A percentile compares a stretch with the other conserved stretches of the same genome.
Evolutionary conservation across 176 grass and related monocot genomes (phyloP).

Genomic region (Themeda triandra): DNA sequence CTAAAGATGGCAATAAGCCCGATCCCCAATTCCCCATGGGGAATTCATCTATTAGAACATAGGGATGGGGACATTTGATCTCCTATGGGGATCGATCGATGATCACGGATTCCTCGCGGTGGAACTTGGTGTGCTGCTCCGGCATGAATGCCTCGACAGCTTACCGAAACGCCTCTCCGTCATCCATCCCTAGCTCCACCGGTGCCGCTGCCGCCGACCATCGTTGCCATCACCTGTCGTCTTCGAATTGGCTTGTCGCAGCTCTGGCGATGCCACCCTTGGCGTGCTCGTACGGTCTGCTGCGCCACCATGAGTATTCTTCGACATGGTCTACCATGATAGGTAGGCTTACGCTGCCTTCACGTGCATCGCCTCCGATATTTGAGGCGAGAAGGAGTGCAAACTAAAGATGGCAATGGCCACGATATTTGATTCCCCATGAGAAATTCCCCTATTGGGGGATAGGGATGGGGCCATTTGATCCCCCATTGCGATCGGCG

Average conservation of each 20-base stretch:
- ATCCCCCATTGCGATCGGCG: too few relatives aligned
- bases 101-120: constrained; percentile 55
- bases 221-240: background rate
- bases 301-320: background rate
- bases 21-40: too few relatives aligned
- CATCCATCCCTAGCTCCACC: constrained; percentile 29
- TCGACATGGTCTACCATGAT: constrained; percentile 17
- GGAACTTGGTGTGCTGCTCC: constrained; percentile 60
- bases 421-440: too few relatives aligned
- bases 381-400: too few relatives aligned
- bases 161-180: constrained; percentile 48
- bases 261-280: constrained; percentile 20
- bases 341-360: constrained; percentile 25
- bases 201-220: background rate
- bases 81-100: too few relatives aligned
- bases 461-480: too few relatives aligned
- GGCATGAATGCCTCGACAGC: constrained; percentile 66
- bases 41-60: too few relatives aligned
- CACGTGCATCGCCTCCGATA: constrained; percentile 36
- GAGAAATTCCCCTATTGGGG: too few relatives aligned
- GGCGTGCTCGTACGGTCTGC: background rate
- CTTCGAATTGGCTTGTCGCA: constrained; percentile 47
- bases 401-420: too few relatives aligned
- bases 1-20: too few relatives aligned
- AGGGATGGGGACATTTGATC: too few relatives aligned